Evolutionary conservation across 352 stramenopile genomes (phyloP).

Genomic region (Globisporangium orthogonon): DNA sequence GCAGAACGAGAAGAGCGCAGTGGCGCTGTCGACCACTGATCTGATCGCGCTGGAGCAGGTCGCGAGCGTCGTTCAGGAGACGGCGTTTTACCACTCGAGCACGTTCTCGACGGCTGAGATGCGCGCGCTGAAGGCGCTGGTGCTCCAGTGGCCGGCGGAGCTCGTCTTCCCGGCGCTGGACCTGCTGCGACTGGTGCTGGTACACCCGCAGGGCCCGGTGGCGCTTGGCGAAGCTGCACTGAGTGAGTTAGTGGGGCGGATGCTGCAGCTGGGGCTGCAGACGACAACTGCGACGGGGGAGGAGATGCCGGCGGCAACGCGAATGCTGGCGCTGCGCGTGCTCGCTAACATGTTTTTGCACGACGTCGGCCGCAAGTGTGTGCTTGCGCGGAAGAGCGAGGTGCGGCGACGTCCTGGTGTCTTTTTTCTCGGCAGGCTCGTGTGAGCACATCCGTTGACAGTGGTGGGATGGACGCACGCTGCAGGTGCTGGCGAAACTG

Average conservation of each 20-base stretch:
- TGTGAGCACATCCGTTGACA: not conserved
- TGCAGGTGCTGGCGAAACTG: constrained; percentile 37
- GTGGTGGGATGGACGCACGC: not conserved
- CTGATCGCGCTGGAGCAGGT: constrained; percentile 53
- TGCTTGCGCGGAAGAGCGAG: constrained; percentile 49
- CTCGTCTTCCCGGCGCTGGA: constrained; percentile 90
- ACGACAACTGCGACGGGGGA: constrained; percentile 17
- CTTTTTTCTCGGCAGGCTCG: no score
- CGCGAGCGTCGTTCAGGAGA: constrained; percentile 67
- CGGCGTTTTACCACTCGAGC: constrained; percentile 90
- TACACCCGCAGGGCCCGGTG: constrained; percentile 80
- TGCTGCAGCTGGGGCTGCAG: constrained; percentile 34
- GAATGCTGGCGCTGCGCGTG: constrained; percentile 69
- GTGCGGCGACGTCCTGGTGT: constrained; percentile 14
- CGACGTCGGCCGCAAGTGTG: constrained; percentile 26
- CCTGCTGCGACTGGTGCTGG: constrained; percentile 83
- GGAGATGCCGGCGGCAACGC: constrained; percentile 50
- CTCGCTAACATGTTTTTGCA: constrained; percentile 76
- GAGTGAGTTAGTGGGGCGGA: constrained; percentile 24
- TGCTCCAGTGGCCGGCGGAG: constrained; percentile 64
- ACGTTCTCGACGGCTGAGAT: constrained; percentile 69
- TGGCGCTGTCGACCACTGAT: constrained; percentile 36
- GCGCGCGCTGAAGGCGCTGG: constrained; percentile 40
- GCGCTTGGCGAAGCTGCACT: constrained; percentile 30
- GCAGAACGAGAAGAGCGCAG: constrained; percentile 7